phyloP scores from a whole-genome alignment of 768 basidiomycete species.

The Pisolithus microcarpus region DNA sequence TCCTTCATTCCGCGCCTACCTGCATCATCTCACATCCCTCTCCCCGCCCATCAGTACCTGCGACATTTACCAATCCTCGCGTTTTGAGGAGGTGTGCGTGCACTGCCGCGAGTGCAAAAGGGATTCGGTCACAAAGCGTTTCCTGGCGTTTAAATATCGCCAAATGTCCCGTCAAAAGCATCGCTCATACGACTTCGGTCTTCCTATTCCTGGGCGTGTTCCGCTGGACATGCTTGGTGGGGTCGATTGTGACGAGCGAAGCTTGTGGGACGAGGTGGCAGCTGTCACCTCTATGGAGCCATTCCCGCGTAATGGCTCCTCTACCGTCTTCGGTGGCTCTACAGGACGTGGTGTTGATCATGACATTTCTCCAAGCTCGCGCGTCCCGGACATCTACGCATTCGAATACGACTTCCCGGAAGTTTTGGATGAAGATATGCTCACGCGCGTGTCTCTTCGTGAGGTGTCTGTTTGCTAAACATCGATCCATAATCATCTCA shows the following conservation, averaged over 20 bases:
- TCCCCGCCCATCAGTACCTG: conserved; percentile 13
- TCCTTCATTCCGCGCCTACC: not conserved
- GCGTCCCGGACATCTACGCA: conserved; percentile 3
- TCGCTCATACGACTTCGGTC: not conserved
- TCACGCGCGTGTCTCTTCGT: conserved; percentile 16
- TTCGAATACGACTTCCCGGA: conserved; percentile 12
- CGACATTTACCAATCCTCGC: conserved; percentile 16
- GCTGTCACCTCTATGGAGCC: conserved; percentile 14
- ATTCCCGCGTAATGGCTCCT: conserved; percentile 11
- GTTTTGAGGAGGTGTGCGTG: conserved; percentile 14
- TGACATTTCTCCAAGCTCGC: conserved; percentile 3
- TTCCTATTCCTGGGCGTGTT: conserved; percentile 4
- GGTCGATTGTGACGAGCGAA: conserved; percentile 21
- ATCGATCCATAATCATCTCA: not conserved
- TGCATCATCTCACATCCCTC: not conserved
- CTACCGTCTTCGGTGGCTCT: not conserved
- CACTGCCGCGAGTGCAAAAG: conserved; percentile 25
- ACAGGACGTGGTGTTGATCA: not conserved
- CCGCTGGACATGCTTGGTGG: conserved; percentile 3
- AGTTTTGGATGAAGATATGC: conserved; percentile 9
- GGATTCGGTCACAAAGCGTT: conserved; percentile 20
- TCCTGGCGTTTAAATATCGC: conserved; percentile 17
- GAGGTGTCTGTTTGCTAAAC: conserved; percentile 18
- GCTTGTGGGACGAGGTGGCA: conserved; percentile 24
- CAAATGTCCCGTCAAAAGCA: conserved; percentile 7